Evolutionary conservation across 176 grass and related monocot species (phyloP).

Genomic region (Musa schizocarpa): DNA sequence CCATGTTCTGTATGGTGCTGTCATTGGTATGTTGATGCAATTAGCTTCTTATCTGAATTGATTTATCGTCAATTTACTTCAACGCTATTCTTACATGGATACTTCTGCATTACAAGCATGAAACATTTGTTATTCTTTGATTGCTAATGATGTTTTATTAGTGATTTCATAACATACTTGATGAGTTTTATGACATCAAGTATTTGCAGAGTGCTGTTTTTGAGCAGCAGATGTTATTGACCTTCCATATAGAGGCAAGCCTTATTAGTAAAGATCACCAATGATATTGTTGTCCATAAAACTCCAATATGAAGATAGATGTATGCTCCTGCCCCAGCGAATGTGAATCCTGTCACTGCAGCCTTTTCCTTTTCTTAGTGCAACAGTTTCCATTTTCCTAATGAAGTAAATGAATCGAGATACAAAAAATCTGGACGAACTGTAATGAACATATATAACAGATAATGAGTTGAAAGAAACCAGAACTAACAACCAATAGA

Average conservation of each 20-base stretch:
- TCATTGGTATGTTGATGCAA: too few relatives aligned
- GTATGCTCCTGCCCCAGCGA: background rate
- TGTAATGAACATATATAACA: background rate
- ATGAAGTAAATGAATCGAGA: background rate
- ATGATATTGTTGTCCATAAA: background rate
- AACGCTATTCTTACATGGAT: too few relatives aligned
- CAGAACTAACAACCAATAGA: background rate
- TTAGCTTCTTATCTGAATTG: too few relatives aligned
- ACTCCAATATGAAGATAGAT: background rate
- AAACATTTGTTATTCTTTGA: background rate
- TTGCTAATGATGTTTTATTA: background rate
- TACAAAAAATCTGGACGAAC: background rate
- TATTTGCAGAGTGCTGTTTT: too few relatives aligned
- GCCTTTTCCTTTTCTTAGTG: too few relatives aligned
- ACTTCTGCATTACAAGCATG: too few relatives aligned
- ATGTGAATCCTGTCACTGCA: too few relatives aligned
- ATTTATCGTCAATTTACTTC: too few relatives aligned
- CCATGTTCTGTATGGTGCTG: too few relatives aligned
- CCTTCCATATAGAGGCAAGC: too few relatives aligned
- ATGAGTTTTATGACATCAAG: background rate
- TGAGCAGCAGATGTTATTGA: too few relatives aligned
- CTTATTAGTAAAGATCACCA: background rate
- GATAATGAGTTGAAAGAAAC: background rate
- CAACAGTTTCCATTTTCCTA: too few relatives aligned
- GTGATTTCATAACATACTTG: background rate